Evolutionary conservation across 495 filamentous ascomycete species (phyloP).

Genomic region (Xylaria palmicola): DNA sequence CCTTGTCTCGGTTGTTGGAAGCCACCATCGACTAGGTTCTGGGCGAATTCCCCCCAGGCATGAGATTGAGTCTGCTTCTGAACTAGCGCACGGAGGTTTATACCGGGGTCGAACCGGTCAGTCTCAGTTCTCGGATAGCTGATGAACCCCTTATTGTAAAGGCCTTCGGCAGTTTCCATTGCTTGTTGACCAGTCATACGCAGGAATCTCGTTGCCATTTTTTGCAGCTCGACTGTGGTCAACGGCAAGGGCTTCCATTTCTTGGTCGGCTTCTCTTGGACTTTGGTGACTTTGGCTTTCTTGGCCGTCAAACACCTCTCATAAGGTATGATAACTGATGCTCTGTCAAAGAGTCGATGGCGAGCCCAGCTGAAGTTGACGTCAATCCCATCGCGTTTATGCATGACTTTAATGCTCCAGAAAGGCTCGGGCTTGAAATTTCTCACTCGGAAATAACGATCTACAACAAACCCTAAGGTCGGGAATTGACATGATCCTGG

Average conservation of each 20-base stretch:
- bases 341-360: constrained; percentile 82
- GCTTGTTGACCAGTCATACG: constrained; percentile 81
- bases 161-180: constrained; percentile 84
- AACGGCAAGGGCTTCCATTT: constrained; percentile 93
- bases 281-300: constrained; percentile 73
- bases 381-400: constrained; percentile 71
- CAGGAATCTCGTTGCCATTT: constrained; percentile 84
- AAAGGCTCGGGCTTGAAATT: constrained; percentile 93
- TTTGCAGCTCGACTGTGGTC: constrained; percentile 98
- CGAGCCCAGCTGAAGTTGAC: constrained; percentile 86
- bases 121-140: constrained; percentile 97
- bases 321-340: constrained; percentile 75
- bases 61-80: constrained; percentile 77
- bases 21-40: constrained; percentile 70
- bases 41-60: constrained; percentile 81
- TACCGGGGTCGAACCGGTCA: constrained; percentile 89
- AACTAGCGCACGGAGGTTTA: constrained; percentile 77
- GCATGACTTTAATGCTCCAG: constrained; percentile 86
- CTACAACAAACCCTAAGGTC: constrained; percentile 93
- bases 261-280: constrained; percentile 85
- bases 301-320: constrained; percentile 81
- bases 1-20: constrained; percentile 82
- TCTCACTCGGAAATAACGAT: constrained; percentile 86
- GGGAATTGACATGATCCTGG: constrained; percentile 94
- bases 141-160: constrained; percentile 94